Evolutionary conservation across 2,329 filamentous ascomycete genomes (phyloP), one percentile per base, ranked within the genome.

Genomic region (Orbilia quercus): DNA sequence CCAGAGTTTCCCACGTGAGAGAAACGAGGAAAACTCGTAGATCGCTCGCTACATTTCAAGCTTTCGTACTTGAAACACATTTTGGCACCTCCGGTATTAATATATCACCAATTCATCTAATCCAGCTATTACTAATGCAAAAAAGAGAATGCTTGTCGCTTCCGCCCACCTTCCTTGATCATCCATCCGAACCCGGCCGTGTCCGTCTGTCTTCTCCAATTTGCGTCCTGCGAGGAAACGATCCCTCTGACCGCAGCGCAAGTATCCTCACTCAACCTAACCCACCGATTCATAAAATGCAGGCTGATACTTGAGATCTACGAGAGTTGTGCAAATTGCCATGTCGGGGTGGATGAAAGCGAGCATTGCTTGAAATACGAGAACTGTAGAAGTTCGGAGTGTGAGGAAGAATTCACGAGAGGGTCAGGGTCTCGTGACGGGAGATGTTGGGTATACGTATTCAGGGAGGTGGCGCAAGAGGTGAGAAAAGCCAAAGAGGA

Each of bases 401-500:
- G 67, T 28, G 45, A 42, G 2, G 51, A 54, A 36, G 7, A 38
- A 23, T 9, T 72, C 22, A 11, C 54, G 7, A 59, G 18, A 18
- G 67, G 67, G 3, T 12, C 12, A 25, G 20, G n/a, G 12, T 40
- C 55, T 7, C 20, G 58, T 22, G 58, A 45, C 1, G 67, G 51
- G 0, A 63, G 18, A 48, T 72, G 67, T 25, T 65, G 51, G 51
- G 22, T 65, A 16, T 72, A 59, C 44, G 53, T 65, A 18, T 72
- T 72, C 14, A 45, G 25, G 20, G 23, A 14, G 22, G 53, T 72
- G 12, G 36, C 20, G 5, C 45, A 55, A 14, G 20, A 34, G 31
- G n/a, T 54, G 5, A 48, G 14, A 11, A 31, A 36, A 12, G 28
- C n/a, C 28, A 28, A 54, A 45, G 34, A 44, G 7, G 45, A 42